These are phyloP conservation scores for Chenopodium album DNA, from an alignment of 148 eudicot genomes.

Conservation along the genomic window DNA sequence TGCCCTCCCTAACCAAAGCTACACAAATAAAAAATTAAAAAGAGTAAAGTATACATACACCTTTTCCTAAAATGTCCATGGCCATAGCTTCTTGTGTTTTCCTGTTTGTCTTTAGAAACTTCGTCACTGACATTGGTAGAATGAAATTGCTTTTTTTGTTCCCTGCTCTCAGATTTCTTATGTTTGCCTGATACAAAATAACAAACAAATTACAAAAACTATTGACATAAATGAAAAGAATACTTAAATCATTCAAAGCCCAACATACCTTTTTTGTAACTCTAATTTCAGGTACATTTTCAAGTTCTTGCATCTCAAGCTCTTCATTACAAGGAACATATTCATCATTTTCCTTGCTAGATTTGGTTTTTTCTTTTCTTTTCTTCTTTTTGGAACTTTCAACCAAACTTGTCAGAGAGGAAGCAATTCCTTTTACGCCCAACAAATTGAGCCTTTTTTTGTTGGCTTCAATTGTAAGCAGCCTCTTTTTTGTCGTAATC, in stretches of 20 bases:
- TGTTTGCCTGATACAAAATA: neutral
- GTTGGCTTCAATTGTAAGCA: neutral
- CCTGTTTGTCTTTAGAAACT: neutral
- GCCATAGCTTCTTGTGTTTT: neutral
- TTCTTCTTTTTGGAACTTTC: neutral
- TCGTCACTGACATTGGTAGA: neutral
- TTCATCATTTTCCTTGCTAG: neutral
- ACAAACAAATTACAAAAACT: neutral
- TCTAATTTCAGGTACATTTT: neutral
- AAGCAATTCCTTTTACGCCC: neutral
- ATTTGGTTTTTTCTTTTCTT: neutral
- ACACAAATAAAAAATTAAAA: too few relatives aligned
- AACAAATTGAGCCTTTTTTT: neutral
- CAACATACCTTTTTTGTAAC: neutral
- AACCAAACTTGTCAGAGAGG: neutral
- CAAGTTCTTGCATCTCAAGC: neutral
- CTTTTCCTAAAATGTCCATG: too few relatives aligned
- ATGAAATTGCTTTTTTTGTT: neutral
- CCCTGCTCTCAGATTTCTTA: neutral
- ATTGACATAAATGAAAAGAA: neutral
- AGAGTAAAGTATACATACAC: too few relatives aligned
- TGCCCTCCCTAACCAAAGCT: too few relatives aligned
- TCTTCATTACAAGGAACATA: neutral
- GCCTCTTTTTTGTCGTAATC: neutral
- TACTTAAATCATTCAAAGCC: too few relatives aligned